Evolutionary conservation across 1,139 yeast species (phyloP), one percentile per base, ranked within the genome.

Genomic region (Groenewaldozyma sp.): DNA sequence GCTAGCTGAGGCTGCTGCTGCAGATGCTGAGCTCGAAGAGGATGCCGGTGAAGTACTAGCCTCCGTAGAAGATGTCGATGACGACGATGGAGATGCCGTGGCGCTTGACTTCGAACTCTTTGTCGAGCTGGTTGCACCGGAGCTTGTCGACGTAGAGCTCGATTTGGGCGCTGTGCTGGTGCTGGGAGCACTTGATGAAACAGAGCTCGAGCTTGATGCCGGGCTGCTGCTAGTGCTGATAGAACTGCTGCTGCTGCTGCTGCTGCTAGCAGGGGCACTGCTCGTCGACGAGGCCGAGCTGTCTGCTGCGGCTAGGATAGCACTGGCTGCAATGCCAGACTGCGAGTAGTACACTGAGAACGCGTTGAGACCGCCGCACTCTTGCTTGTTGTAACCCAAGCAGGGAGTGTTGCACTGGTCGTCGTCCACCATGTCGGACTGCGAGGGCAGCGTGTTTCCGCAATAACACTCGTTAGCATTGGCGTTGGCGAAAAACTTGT

Each of bases 391-490:
- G 51, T 63, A 80, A 7, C 82, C 86, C 28, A 57, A 48, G 58
- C 91, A 81, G 1, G 50, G 40, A 1, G 53, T 52, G 45, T 59
- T 51, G 62, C 91, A 81, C 7, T 45, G 38, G 10, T 64, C 44
- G n/a, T 52, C 38, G 24, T 48, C 49, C 10, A 48, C 52, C 35
- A 38, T 38, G 13, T 56, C 53, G 16, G 61, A 47, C 1, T 67
- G 47, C 13, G 62, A 41, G 1, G 94, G 94, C 16, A 67, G 54
- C 0, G 63, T 48, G 45, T 63, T 54, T 45, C 88, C 82, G 60
- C 95, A 84, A 54, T 67, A 74, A 61, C 95, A 84, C 17, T 63
- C 59, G 39, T 64, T 56, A 31, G 86, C 88, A 31, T 69, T 54
- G 14, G 63, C 60, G 34, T 80, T 51, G 5, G 91, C 94, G 51